Evolutionary conservation across 345 rosid species (phyloP), one percentile per base, ranked within the genome.

Genomic region (Lumnitzera racemosa): DNA sequence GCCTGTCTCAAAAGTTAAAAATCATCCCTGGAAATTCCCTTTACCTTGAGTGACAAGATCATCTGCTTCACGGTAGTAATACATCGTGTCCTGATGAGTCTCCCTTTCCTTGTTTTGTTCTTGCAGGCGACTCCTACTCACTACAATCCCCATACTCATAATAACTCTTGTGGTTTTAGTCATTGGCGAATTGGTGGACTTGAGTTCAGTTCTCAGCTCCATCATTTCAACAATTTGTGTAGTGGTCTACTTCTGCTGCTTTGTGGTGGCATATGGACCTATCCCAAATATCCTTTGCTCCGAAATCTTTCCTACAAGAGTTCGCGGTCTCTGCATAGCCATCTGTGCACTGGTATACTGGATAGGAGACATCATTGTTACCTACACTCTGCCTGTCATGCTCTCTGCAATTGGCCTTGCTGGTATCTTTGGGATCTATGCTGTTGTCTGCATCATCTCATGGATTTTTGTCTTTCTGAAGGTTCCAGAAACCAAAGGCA

Each of bases 401-500:
- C 91, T 91, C 14, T 68, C 67, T 43, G 75, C 95, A 5, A 78
- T 91, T 1, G 98, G 98, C 41, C 78, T 91, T 1, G 83, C 74
- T 0, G 98, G 98, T 46, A 56, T 77, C 24, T 91, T 84, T 13
- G 74, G 89, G 58, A 81, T 88, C 15, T 91, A 86, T 61, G 96
- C 89, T 0, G 75, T 80, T 2, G 81, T 88, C 47, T 91, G 98
- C 11, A 29, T 74, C 15, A 58, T 91, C 65, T 91, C 96, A 36
- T 88, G 88, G 91, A 24, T 86, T 53, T 91, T 91, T 29, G 87
- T 91, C 24, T 91, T 71, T 87, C 58, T 83, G 74, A 91, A 87
- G 68, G 98, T 91, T 23, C 98, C 98, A 0, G 98, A 91, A 74
- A 91, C 96, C 67, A 89, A 91, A 75, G 96, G 96, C 48, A 86